Base-by-base conservation (phyloP, 2,329 filamentous ascomycete species). In the Trichoderma endophyticum region DNA sequence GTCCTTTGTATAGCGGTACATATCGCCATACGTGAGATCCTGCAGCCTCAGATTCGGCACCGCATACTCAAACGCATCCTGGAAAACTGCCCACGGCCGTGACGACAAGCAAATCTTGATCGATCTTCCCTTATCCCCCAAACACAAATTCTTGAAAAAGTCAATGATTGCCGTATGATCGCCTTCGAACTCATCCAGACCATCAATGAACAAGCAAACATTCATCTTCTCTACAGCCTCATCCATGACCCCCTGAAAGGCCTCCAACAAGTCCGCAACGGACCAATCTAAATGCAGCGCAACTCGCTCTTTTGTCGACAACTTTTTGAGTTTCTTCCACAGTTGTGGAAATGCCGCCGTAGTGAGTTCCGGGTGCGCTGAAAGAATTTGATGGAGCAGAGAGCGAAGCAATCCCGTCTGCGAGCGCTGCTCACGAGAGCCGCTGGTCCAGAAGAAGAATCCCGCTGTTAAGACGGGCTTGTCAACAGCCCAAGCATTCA, bases 391-490 rank as follows among this genome's bases (percentile, higher is more conserved):
- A 67, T 82, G 78, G 0, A 83, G 73, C 0, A 83, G 75, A 7
- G 78, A 82, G 3, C 81, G 78, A 30, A 83, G 59, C 11, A 83
- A 71, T 0, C 82, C 82, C 1, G 77, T 78, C 56, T 81, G 79
- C 0, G 82, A 83, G 18, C 80, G 77, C 73, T 83, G 82, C 36
- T 81, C 80, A 24, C 77, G 73, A 0, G 80, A 81, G 4, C 81
- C 82, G 21, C 80, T 81, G 3, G 80, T 83, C 84, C 84, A 86
- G 71, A 86, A 85, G 73, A 84, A 86, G 75, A 82, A 86, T 0
- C 78, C 80, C 0, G 83, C 82, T 0, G 78, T 80, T 2, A 77
- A 78, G 3, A 81, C 75, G 0, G 77, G 77, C 66, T 54, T 71
- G 0, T 56, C 72, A 0, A 36, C 74, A 0, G 80, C 75, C 82